These are phyloP conservation scores for Blastobotrys serpentis DNA, from an alignment of 1,139 yeast species.

Conservation along the genomic window DNA sequence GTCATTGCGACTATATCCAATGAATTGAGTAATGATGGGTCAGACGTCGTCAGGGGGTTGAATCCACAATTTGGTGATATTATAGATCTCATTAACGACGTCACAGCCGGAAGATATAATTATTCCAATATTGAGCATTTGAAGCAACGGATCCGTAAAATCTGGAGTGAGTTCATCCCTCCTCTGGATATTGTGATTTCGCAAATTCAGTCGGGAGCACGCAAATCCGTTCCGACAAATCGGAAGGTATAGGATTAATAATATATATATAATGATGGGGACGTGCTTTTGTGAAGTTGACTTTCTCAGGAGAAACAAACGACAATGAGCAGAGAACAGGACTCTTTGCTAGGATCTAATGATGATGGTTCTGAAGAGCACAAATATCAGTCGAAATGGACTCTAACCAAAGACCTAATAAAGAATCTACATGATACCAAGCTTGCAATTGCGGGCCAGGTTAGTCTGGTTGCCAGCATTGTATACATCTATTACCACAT, in stretches of 20 bases:
- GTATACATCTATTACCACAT: slow-evolving; percentile 23
- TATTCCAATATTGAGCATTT: background rate
- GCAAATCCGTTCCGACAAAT: background rate
- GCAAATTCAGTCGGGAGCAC: slow-evolving; percentile 1
- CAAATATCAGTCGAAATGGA: background rate
- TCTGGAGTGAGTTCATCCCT: background rate
- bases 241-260: background rate
- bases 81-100: background rate
- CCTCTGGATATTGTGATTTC: background rate
- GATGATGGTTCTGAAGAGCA: background rate
- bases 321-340: background rate
- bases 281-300: background rate
- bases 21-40: slow-evolving; percentile 7
- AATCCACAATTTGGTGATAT: slow-evolving; percentile 8
- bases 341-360: background rate
- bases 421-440: slow-evolving; percentile 18
- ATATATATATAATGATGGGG: background rate
- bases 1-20: background rate
- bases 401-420: slow-evolving; percentile 10
- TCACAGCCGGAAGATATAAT: background rate
- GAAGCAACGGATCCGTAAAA: background rate
- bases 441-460: slow-evolving; percentile 23
- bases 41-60: slow-evolving; percentile 7
- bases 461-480: slow-evolving; percentile 21
- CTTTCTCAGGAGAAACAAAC: too few species aligned